Evolutionary conservation across 1,139 yeast genomes (phyloP), one percentile per base, ranked within the genome.

Genomic region (Scheffersomyces parashehatae): DNA sequence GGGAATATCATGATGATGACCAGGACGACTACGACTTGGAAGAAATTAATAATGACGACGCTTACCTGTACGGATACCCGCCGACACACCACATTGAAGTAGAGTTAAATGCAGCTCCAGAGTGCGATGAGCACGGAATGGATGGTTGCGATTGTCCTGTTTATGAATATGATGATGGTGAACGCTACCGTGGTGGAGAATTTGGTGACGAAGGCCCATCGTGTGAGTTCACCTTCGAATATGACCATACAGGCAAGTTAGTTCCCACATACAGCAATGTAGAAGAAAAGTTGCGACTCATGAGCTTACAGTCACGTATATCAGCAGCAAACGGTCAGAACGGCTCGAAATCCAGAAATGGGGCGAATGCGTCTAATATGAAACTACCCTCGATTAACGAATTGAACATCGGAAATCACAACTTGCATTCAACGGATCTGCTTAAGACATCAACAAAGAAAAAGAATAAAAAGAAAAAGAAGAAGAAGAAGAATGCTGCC

Each of bases 61-160:
- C 61, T 29, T 59, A 56, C 43, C 57, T 48, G 54, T 58, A 59
- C 46, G 63, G 58, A 29, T 62, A 62, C 28, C 53, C 59, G 0
- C 68, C 71, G 3, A 60, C 68, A 7, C 75, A 70, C 45, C 78
- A 70, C 46, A 68, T 74, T 15, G 78, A 73, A 51, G 70, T 73
- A 7, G 78, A 73, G 48, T 56, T 73, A 29, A 69, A 68, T 41
- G 53, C 67, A 1, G 62, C 60, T 4, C 62, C 68, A 2, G 67
- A 62, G 38, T 67, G 73, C 46, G 65, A 62, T 14, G 58, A 55
- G 33, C 73, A 68, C 48, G 70, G 70, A 4, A 41, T 48, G 7
- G 60, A 59, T 12, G 62, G 58, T 9, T 68, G 73, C 49, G 67
- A 65, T 40, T 67, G 72, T 50, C 65, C 67, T 2, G 48, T 59